Percentiles rank a stretch among this genome's conserved stretches.
Evolutionary conservation across 1,284 basidiomycete species (phyloP).

Genomic region (Entoloma clypeatum): DNA sequence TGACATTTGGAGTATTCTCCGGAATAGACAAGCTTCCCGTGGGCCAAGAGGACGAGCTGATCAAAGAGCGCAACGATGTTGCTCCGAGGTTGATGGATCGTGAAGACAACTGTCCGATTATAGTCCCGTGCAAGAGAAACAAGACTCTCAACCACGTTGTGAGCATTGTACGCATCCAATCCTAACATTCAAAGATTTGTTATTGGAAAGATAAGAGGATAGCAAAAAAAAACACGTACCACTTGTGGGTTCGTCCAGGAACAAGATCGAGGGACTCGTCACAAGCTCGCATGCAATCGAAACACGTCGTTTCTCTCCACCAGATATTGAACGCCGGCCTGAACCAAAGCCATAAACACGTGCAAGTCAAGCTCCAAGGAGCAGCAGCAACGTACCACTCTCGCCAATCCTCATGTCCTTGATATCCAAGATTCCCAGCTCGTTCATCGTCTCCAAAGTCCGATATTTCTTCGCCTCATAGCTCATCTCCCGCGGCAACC

Average conservation of each 20-base stretch:
- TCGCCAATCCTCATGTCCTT: slow-evolving; percentile 89
- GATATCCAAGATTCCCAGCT: slow-evolving; percentile 90
- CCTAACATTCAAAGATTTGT: slow-evolving; percentile 39
- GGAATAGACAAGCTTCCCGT: slow-evolving; percentile 81
- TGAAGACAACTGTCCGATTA: slow-evolving; percentile 95
- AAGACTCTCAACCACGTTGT: slow-evolving; percentile 89
- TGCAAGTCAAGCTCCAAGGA: background rate
- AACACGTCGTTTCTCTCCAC: slow-evolving; percentile 93
- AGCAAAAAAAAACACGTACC: slow-evolving; percentile 44
- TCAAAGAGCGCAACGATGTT: slow-evolving; percentile 97
- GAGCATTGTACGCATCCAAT: slow-evolving; percentile 92
- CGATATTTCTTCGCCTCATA: slow-evolving; percentile 90
- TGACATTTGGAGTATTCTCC: slow-evolving; percentile 75
- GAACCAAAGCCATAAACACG: background rate
- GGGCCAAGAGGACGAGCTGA: slow-evolving; percentile 82
- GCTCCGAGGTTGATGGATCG: slow-evolving; percentile 97
- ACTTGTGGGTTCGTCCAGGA: slow-evolving; percentile 95
- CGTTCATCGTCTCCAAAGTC: slow-evolving; percentile 94
- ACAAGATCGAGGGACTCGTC: slow-evolving; percentile 91
- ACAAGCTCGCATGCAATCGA: slow-evolving; percentile 99
- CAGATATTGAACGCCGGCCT: slow-evolving; percentile 86
- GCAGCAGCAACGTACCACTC: slow-evolving; percentile 45
- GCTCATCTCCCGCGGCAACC: slow-evolving; percentile 93
- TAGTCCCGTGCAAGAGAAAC: slow-evolving; percentile 84
- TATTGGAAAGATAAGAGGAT: background rate